phyloP scores from a whole-genome alignment of 148 eudicot species.

The Vaccinium macrocarpon region DNA sequence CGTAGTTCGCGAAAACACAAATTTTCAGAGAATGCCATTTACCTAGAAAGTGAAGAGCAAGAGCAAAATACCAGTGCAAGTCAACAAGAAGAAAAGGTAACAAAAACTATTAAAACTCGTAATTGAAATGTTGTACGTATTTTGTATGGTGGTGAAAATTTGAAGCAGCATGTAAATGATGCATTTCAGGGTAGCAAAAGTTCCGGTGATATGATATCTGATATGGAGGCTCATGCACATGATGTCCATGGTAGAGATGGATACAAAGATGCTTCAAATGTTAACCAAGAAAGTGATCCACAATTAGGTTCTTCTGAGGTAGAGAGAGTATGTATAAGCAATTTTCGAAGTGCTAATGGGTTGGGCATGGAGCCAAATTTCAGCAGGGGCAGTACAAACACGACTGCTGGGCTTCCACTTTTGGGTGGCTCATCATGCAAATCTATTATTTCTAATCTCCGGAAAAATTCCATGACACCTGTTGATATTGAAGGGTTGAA shows the following conservation, averaged over 20 bases:
- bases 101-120: conserved; percentile 15
- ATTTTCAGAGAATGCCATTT: conserved; percentile 24
- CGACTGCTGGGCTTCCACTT: conserved; percentile 38
- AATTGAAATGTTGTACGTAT: conserved; percentile 17
- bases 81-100: conserved; percentile 2
- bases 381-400: conserved; percentile 41
- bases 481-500: conserved; percentile 9
- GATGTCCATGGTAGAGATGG: conserved; percentile 70
- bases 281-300: conserved; percentile 14
- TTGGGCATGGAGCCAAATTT: conserved; percentile 18
- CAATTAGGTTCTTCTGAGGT: conserved; percentile 26
- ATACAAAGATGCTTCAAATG: not conserved
- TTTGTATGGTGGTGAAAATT: conserved; percentile 17
- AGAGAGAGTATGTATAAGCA: not conserved
- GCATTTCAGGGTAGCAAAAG: not conserved
- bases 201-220: not conserved
- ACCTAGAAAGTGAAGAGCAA: conserved; percentile 21
- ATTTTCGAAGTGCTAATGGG: no score
- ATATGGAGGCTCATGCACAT: conserved; percentile 37
- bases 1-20: conserved; percentile 18
- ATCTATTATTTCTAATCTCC: conserved; percentile 29
- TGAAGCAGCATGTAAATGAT: conserved; percentile 16
- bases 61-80: conserved; percentile 13
- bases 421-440: not conserved
- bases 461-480: conserved; percentile 49